Base-by-base conservation (phyloP, 2,329 filamentous ascomycete genomes). In the Acephala macrosclerotiorum region DNA sequence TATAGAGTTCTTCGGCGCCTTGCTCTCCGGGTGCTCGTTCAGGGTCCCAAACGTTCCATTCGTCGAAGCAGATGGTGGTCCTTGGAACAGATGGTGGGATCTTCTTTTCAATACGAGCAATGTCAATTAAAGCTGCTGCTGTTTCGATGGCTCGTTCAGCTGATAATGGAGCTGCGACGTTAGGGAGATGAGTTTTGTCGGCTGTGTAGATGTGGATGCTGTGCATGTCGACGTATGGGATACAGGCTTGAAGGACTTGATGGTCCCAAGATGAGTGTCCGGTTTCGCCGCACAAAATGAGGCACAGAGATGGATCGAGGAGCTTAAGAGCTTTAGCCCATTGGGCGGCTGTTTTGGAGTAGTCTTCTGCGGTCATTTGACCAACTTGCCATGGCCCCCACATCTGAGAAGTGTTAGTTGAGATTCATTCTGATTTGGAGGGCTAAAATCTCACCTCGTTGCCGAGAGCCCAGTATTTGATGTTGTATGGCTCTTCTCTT, bases 391-490 rank as follows among this genome's bases (percentile, higher is more conserved):
- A 77, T 8, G 75, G 73, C 58, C 75, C 75, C 73, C 74, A 77
- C 68, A 74, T 73, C 74, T 75, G 20, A 3, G 56, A 51, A 26
- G 53, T 36, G 42, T 57, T 26, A 55, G 18, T 36, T 51, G 16
- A 47, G 22, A 22, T 38, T 26, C 18, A 58, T 12, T 26, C 3
- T 35, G 29, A 33, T 45, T 20, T 1, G 14, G 42, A 45, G 25
- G 14, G n/a, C 20, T 26, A 26, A 29, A 20, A 26, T 45, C 36
- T 45, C 38, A 84, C 84, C 73, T 90, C 88, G 78, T 96, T 96
- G 11, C 92, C 92, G 29, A 96, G 85, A 1, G 91, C 91, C 92
- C 92, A 96, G 82, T 94, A 95, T 79, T 92, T 93, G 73, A 94
- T 86, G 66, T 89, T 89, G 79, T 95, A 95, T 4, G 92, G 93